Conservation (phyloP, 2,329 filamentous ascomycete species). For the Ramichloridium luteum region DNA sequence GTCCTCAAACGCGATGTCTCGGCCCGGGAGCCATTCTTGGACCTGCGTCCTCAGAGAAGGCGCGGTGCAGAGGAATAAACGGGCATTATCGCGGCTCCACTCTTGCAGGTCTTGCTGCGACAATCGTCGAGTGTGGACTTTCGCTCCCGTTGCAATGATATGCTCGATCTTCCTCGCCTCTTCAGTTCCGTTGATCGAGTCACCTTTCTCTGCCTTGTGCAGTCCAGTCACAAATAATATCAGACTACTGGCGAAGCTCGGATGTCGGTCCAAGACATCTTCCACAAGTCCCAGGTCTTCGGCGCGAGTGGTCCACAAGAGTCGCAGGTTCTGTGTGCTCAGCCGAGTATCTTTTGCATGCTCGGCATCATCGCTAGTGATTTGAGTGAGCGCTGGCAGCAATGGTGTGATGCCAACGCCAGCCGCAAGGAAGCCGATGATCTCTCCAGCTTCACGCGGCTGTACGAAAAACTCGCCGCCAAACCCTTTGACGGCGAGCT, state of each 20-base stretch:
- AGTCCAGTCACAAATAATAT: conserved; percentile 51
- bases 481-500: conserved; percentile 59
- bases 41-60: conserved; percentile 38
- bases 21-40: conserved; percentile 36
- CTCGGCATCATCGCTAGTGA: conserved; percentile 22
- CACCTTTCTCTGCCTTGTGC: conserved; percentile 9
- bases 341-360: too few relatives aligned
- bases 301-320: conserved; percentile 57
- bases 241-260: conserved; percentile 40
- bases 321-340: conserved; percentile 29
- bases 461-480: conserved; percentile 48
- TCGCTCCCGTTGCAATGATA: conserved; percentile 15
- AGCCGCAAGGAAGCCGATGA: conserved; percentile 55
- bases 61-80: conserved; percentile 51
- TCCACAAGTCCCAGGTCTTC: conserved; percentile 51
- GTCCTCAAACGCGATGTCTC: conserved; percentile 38
- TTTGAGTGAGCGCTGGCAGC: conserved; percentile 40
- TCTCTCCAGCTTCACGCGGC: conserved; percentile 24
- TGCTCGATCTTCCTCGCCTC: conserved; percentile 30
- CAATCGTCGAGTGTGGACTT: conserved; percentile 36
- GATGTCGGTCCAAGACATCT: conserved; percentile 44
- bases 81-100: conserved; percentile 24
- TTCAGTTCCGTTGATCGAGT: too few relatives aligned
- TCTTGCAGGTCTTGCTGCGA: conserved; percentile 35
- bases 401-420: conserved; percentile 78